Evolutionary conservation across 192 early-diverging fungal genomes (phyloP).

Genomic region (Phlyctochytrium arcticum): DNA sequence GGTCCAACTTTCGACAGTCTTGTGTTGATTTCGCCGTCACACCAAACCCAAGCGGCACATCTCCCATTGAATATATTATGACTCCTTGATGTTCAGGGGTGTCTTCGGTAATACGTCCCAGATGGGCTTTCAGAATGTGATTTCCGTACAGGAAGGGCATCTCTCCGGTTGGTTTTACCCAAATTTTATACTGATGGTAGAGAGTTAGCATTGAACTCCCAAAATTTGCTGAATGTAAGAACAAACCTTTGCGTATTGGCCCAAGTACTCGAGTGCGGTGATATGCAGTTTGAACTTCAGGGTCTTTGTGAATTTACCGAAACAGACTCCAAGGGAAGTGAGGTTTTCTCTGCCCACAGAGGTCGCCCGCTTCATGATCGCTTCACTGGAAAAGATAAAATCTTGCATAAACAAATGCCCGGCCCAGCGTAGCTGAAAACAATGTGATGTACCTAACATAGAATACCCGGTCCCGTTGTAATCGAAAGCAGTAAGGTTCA

Average conservation of each 20-base stretch:
- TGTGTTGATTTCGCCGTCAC: slow-evolving; percentile 91
- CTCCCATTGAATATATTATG: slow-evolving; percentile 88
- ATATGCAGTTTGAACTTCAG: slow-evolving; percentile 95
- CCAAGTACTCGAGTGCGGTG: slow-evolving; percentile 86
- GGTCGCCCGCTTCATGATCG: slow-evolving; percentile 83
- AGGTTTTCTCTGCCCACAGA: slow-evolving; percentile 82
- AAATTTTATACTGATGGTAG: slow-evolving; percentile 82
- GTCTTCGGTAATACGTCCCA: slow-evolving; percentile 96
- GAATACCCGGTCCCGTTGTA: slow-evolving; percentile 93
- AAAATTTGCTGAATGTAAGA: background rate
- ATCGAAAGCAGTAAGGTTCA: slow-evolving; percentile 94
- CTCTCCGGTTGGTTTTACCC: slow-evolving; percentile 99
- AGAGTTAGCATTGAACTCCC: background rate
- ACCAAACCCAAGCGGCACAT: slow-evolving; percentile 88
- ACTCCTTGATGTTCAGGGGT: slow-evolving; percentile 98
- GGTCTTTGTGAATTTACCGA: slow-evolving; percentile 98
- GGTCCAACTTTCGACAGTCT: slow-evolving; percentile 89
- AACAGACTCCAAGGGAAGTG: slow-evolving; percentile 90
- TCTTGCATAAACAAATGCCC: background rate
- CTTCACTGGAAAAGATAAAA: slow-evolving; percentile 56
- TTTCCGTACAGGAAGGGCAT: slow-evolving; percentile 99
- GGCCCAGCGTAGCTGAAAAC: background rate
- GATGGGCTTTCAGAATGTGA: slow-evolving; percentile 94
- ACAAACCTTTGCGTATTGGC: slow-evolving; percentile 83
- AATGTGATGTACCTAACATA: slow-evolving; percentile 74